Evolutionary conservation across 257 asterid species (phyloP).

Genomic region (Solanum commersonii): DNA sequence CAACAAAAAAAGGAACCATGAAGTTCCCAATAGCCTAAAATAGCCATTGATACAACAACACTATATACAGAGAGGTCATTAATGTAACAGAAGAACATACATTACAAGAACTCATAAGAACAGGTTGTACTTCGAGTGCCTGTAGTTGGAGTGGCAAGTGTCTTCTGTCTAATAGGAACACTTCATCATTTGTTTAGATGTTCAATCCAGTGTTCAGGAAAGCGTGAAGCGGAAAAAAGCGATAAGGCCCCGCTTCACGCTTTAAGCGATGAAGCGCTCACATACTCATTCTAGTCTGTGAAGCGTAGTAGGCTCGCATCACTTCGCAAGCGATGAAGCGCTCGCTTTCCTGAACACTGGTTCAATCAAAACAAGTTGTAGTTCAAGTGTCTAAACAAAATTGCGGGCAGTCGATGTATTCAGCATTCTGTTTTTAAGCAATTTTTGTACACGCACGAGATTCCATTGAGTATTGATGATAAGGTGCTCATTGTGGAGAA

Average conservation of each 20-base stretch:
- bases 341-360: too few relatives aligned
- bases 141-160: background rate
- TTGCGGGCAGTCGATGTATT: background rate
- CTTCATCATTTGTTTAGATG: background rate
- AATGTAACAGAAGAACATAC: background rate
- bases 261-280: too few relatives aligned
- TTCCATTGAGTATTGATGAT: background rate
- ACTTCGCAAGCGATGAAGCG: too few relatives aligned
- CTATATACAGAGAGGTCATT: background rate
- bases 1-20: background rate
- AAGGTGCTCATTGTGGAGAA: background rate
- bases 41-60: background rate
- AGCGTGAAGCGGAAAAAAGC: too few relatives aligned
- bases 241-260: too few relatives aligned
- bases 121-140: background rate
- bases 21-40: background rate
- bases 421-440: background rate
- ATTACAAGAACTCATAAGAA: background rate
- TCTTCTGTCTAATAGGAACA: background rate
- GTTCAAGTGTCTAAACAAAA: background rate
- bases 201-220: too few relatives aligned
- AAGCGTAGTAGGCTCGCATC: too few relatives aligned
- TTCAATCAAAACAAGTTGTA: background rate
- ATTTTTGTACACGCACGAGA: background rate
- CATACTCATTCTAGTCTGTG: too few relatives aligned